phyloP scores from a whole-genome alignment of 768 basidiomycete species.

The Guyanaporus albipodus region DNA sequence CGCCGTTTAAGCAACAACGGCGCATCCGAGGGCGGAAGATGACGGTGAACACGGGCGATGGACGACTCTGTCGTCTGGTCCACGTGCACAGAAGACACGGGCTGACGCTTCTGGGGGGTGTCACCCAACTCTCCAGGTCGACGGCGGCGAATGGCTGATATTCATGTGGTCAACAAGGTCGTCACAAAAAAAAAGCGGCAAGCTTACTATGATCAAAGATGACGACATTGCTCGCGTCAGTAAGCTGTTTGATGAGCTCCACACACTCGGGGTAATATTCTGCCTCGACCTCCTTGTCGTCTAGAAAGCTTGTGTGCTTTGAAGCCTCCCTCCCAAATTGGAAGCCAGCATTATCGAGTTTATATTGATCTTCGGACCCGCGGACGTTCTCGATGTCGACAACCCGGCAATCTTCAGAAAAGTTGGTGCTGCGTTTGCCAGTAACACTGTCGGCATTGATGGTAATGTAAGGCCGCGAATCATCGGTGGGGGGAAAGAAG shows the following conservation, averaged over 20 bases:
- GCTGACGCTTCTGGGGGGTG: constrained; percentile 40
- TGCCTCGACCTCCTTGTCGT: constrained; percentile 33
- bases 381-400: constrained; percentile 33
- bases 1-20: constrained; percentile 38
- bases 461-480: constrained; percentile 12
- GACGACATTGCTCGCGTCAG: constrained; percentile 36
- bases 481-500: constrained; percentile 16
- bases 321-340: constrained; percentile 27
- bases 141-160: constrained; percentile 41
- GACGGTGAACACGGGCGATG: constrained; percentile 39
- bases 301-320: constrained; percentile 30
- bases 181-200: background rate
- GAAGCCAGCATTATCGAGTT: constrained; percentile 35
- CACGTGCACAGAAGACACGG: constrained; percentile 40
- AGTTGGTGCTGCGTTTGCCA: constrained; percentile 19
- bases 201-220: constrained; percentile 41
- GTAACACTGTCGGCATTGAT: constrained; percentile 18
- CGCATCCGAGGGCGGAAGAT: constrained; percentile 40
- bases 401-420: constrained; percentile 5
- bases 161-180: background rate
- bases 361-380: constrained; percentile 31
- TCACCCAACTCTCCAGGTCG: constrained; percentile 35
- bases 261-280: constrained; percentile 40
- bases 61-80: constrained; percentile 44
- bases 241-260: constrained; percentile 36